Evolutionary conservation across 768 basidiomycete genomes (phyloP), one percentile per base, ranked within the genome.

Genomic region (Pleurotus tuoliensis): DNA sequence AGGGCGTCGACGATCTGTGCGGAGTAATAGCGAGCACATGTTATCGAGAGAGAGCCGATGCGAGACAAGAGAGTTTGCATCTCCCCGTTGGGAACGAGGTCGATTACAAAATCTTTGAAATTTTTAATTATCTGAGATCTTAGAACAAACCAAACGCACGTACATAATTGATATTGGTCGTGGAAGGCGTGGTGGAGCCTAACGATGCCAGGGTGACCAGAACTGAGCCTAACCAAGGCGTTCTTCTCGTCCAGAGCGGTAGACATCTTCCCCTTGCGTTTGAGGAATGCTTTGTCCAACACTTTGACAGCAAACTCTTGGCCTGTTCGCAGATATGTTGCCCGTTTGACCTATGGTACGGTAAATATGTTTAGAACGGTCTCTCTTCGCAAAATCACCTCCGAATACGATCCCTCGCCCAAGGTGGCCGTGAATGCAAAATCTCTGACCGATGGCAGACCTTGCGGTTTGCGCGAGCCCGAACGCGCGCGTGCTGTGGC

Each of bases 1-100:
- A 98, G 73, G 0, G 94, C 89, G 62, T 94, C 92, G 40, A 94
- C 79, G 41, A 98, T 80, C 64, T 97, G 94, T 0, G 96, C 95
- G 1, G 89, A 78, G 67, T 98, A 98, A 69, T 91, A 90, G 41
- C 86, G 81, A 0, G 90, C 80, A 54, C 91, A 95, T 4, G 73
- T 63, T 5, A 88, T 68, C 20, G 91, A 92, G 41, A 99, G 74
- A 0, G 97, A 98, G n/a, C 97, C 97, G 58, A 92, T 74, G 49
- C 80, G 81, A 3, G 82, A 81, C 61, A 92, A 83, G 30, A 87
- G 76, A 0, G 82, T 77, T 63, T 91, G 88, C 68, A 92, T 79
- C 64, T 92, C 89, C 12, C 90, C 91, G 66, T 92, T 90, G 9
- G 76, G 71, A 3, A 87, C 88, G 34, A 90, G 75, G 67, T 92